phyloP scores from a whole-genome alignment of 2,329 filamentous ascomycete species.

The Sarocladium oryzae region DNA sequence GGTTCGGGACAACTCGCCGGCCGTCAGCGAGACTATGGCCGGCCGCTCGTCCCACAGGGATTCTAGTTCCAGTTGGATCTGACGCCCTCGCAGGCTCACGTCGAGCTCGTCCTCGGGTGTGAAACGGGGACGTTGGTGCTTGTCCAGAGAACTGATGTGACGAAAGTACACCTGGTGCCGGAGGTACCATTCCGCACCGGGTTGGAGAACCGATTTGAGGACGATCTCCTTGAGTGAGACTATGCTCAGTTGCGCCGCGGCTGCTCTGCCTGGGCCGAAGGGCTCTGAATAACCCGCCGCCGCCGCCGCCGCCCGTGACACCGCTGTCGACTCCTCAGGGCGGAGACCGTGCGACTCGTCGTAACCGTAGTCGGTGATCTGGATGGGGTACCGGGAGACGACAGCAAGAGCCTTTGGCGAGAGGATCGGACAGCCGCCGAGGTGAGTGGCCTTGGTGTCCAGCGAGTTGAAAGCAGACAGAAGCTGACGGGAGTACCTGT shows the following conservation, averaged over 20 bases:
- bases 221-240: slow-evolving; percentile 9
- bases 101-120: slow-evolving; percentile 13
- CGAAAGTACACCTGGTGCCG: slow-evolving; percentile 10
- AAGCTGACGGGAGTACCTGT: slow-evolving; percentile 11
- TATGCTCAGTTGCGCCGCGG: neutral
- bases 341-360: slow-evolving; percentile 9
- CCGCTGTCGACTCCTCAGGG: no score
- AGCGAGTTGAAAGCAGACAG: slow-evolving; percentile 12
- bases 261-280: neutral
- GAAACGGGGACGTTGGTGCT: slow-evolving; percentile 11
- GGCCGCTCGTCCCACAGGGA: slow-evolving; percentile 11
- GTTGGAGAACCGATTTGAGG: slow-evolving; percentile 10
- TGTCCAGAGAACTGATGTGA: slow-evolving; percentile 12
- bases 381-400: slow-evolving; percentile 10
- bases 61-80: slow-evolving; percentile 8
- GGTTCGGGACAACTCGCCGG: slow-evolving; percentile 2
- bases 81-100: slow-evolving; percentile 9
- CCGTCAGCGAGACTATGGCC: slow-evolving; percentile 8
- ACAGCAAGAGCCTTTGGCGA: slow-evolving; percentile 9
- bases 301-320: no score
- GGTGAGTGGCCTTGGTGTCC: slow-evolving; percentile 11
- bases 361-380: slow-evolving; percentile 11
- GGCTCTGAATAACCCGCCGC: no score
- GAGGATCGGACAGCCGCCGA: slow-evolving; percentile 9
- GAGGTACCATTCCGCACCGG: slow-evolving; percentile 11